A percentile compares a stretch with the other conserved stretches of the same genome.
Conservation (phyloP, 2,329 filamentous ascomycete genomes). For the Ophiostoma piceae region DNA sequence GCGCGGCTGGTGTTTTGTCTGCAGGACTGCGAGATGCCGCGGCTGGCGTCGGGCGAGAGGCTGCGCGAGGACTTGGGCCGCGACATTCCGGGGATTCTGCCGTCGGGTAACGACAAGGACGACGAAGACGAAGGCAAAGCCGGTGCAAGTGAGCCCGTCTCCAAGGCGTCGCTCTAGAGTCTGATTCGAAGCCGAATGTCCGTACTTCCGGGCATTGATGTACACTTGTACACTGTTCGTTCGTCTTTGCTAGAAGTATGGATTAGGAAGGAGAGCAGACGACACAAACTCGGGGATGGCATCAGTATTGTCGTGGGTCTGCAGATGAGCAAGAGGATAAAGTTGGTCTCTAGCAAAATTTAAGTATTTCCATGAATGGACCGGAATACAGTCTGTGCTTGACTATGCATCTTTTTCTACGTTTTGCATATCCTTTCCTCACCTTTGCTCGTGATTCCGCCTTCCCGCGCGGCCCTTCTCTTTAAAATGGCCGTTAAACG, state of each 20-base stretch:
- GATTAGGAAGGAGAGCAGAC: slow-evolving; percentile 1
- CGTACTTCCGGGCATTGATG: neutral
- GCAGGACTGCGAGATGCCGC: slow-evolving; percentile 34
- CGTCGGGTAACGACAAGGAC: slow-evolving; percentile 13
- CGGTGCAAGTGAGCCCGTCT: neutral
- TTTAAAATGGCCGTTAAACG: neutral
- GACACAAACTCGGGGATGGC: neutral
- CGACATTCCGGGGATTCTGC: slow-evolving; percentile 16
- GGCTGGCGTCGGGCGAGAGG: slow-evolving; percentile 23
- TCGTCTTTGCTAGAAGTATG: neutral
- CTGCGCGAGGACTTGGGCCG: slow-evolving; percentile 26
- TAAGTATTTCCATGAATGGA: neutral
- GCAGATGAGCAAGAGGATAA: neutral
- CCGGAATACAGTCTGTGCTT: neutral
- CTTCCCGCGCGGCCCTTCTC: neutral
- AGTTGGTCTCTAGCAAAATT: neutral
- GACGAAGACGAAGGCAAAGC: neutral
- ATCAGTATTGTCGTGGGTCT: neutral
- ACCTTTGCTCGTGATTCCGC: neutral
- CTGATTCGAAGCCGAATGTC: neutral
- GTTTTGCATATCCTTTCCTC: neutral
- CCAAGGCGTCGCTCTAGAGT: neutral
- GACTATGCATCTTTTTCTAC: neutral
- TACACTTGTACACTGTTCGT: neutral
- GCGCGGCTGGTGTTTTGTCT: slow-evolving; percentile 43